Conservation (phyloP, 768 basidiomycete species). For the Butyriboletus loyo region DNA sequence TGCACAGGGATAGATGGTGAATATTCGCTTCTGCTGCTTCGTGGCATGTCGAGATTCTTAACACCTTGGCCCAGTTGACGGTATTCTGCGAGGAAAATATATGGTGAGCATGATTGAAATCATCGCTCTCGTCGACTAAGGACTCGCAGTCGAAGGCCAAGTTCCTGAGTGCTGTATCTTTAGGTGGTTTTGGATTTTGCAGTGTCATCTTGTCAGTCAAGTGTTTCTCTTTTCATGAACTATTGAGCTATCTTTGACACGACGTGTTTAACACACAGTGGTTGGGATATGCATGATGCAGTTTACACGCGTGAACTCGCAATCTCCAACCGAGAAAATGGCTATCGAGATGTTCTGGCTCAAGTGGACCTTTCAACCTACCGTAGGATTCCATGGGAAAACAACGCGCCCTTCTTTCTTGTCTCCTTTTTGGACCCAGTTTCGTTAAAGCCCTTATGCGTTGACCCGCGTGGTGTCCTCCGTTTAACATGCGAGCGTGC, state of each 20-base stretch:
- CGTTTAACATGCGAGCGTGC: slow-evolving; percentile 54
- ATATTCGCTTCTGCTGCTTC: slow-evolving; percentile 13
- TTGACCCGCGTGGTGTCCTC: slow-evolving; percentile 85
- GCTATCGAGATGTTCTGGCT: slow-evolving; percentile 87
- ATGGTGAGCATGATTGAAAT: slow-evolving; percentile 50
- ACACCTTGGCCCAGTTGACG: slow-evolving; percentile 62
- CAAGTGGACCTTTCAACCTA: slow-evolving; percentile 83
- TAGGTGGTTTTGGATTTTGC: slow-evolving; percentile 90
- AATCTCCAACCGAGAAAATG: slow-evolving; percentile 89
- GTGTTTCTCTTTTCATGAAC: neutral
- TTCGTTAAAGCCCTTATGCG: slow-evolving; percentile 69
- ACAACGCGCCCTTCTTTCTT: slow-evolving; percentile 90
- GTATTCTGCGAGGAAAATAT: slow-evolving; percentile 91
- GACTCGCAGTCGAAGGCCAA: slow-evolving; percentile 79
- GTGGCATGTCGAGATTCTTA: slow-evolving; percentile 6
- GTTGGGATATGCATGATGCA: slow-evolving; percentile 90
- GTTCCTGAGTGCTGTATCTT: slow-evolving; percentile 76
- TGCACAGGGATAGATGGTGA: slow-evolving; percentile 66
- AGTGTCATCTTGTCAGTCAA: slow-evolving; percentile 82
- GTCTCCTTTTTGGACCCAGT: slow-evolving; percentile 88
- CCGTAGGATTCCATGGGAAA: slow-evolving; percentile 89
- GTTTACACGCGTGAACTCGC: slow-evolving; percentile 83
- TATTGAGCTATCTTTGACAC: neutral
- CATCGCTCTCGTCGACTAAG: slow-evolving; percentile 5
- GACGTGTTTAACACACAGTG: slow-evolving; percentile 40